A percentile compares a stretch with the other conserved stretches of the same genome.
Conservation (phyloP, 805 yeast species). For the Metschnikowia gelsemii region DNA sequence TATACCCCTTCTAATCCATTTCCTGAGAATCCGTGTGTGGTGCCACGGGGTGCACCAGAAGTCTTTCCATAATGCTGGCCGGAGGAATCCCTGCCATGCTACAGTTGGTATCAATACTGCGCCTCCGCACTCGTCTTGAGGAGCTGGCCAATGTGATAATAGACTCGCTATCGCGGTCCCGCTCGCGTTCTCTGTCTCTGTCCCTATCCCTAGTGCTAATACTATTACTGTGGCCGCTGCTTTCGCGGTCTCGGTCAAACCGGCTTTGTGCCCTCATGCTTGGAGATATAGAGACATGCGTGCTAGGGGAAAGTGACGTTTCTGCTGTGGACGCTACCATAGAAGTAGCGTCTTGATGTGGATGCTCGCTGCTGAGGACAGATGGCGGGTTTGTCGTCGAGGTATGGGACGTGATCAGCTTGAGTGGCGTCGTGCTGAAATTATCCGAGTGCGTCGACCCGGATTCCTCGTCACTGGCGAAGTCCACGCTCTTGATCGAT, state of each 20-base stretch:
- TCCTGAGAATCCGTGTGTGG: slow-evolving; percentile 19
- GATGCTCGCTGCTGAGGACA: slow-evolving; percentile 32
- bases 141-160: slow-evolving; percentile 45
- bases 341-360: slow-evolving; percentile 31
- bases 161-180: slow-evolving; percentile 42
- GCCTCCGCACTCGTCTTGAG: slow-evolving; percentile 37
- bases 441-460: slow-evolving; percentile 25
- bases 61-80: slow-evolving; percentile 64
- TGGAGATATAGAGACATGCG: slow-evolving; percentile 21
- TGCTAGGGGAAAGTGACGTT: slow-evolving; percentile 49
- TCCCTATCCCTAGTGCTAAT: slow-evolving; percentile 17
- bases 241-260: slow-evolving; percentile 16
- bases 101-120: slow-evolving; percentile 54
- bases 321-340: slow-evolving; percentile 48
- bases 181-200: slow-evolving; percentile 17
- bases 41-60: slow-evolving; percentile 34
- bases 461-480: slow-evolving; percentile 18
- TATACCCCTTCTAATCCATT: slow-evolving; percentile 1
- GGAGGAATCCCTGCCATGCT: slow-evolving; percentile 72
- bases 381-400: slow-evolving; percentile 41
- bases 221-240: slow-evolving; percentile 13
- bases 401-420: slow-evolving; percentile 43
- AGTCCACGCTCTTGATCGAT: slow-evolving; percentile 14
- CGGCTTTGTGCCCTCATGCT: slow-evolving; percentile 15
- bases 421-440: slow-evolving; percentile 48